These are phyloP conservation scores for Lepidium sativum DNA, from an alignment of 345 rosid genomes.

Conservation along the genomic window DNA sequence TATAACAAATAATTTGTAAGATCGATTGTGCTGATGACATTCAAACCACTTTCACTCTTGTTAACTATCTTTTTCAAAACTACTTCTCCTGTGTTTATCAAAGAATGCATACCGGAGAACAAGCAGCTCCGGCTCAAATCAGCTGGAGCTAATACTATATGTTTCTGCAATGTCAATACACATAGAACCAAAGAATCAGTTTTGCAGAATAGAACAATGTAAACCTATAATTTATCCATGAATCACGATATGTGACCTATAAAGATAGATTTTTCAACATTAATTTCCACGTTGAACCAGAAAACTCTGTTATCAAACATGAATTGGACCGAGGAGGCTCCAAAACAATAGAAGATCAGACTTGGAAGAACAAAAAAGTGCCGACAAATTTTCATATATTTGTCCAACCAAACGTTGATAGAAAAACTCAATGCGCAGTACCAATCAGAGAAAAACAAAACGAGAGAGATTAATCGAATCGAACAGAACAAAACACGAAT, in stretches of 20 bases:
- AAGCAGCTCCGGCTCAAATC: slow-evolving; percentile 25
- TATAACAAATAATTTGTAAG: too few species aligned
- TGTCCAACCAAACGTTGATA: background rate
- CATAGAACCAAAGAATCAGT: background rate
- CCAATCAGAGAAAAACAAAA: background rate
- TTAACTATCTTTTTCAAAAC: slow-evolving; percentile 23
- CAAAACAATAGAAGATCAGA: background rate
- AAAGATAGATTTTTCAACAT: background rate
- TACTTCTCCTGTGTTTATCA: slow-evolving; percentile 28
- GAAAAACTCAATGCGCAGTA: background rate
- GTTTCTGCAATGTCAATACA: slow-evolving; percentile 40
- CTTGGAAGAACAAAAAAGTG: background rate
- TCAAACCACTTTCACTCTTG: slow-evolving; percentile 11
- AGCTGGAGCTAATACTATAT: slow-evolving; percentile 29
- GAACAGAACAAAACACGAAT: background rate
- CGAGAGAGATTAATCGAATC: slow-evolving; percentile 9
- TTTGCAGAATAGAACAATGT: background rate
- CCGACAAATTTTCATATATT: background rate
- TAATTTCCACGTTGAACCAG: background rate
- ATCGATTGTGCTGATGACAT: slow-evolving; percentile 25
- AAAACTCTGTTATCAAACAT: background rate
- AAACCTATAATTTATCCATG: background rate
- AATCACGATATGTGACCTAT: background rate
- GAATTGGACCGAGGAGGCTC: background rate
- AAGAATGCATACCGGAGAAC: slow-evolving; percentile 27